Base-by-base conservation (phyloP, 179 eudicot species). In the Pouteria campechiana region DNA sequence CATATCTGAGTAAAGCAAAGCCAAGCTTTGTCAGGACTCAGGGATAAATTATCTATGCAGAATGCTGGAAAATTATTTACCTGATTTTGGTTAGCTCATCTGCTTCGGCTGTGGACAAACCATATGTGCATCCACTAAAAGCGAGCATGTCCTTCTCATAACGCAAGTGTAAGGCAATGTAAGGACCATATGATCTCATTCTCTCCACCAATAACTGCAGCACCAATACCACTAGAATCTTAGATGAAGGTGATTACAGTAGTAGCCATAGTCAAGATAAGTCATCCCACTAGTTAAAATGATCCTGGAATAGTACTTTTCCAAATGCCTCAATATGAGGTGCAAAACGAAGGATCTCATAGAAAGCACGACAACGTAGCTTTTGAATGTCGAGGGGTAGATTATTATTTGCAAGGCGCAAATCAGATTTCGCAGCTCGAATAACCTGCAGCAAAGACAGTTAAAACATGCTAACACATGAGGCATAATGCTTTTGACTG, bases 131-230 rank as follows among this genome's bases (percentile, higher is more conserved):
- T 47, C 98, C 98, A 58, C 94, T 90, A 52, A 86, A 90, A 33
- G 98, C 87, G 69, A 90, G 98, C 96, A 90, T 90, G 68, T 90
- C 98, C 52, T 86, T 90, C 63, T 90, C 98, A 69, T 76, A 90
- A 29, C 98, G 81, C 33, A 90, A 61, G 57, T 90, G 98, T 61
- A 90, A 42, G 52, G 96, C 98, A 50, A 90, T 79, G 48, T 90
- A 90, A 8, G 48, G 92, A 31, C 96, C 98, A 73, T 75, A 66
- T 17, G 69, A 74, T 72, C 92, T 74, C 98, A 90, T 87, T 17
- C 98, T 75, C 53, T 82, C 88, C 50, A 87, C 96, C 63, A 90
- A 52, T 44, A 82, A 59, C 96, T 90, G 63, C 55, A 69, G 50
- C 41, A 31, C n/a, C 7, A 49, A 31, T 14, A 15, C 15, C 17